Evolutionary conservation across 495 filamentous ascomycete species (phyloP).

Genomic region (Penicillium herquei): DNA sequence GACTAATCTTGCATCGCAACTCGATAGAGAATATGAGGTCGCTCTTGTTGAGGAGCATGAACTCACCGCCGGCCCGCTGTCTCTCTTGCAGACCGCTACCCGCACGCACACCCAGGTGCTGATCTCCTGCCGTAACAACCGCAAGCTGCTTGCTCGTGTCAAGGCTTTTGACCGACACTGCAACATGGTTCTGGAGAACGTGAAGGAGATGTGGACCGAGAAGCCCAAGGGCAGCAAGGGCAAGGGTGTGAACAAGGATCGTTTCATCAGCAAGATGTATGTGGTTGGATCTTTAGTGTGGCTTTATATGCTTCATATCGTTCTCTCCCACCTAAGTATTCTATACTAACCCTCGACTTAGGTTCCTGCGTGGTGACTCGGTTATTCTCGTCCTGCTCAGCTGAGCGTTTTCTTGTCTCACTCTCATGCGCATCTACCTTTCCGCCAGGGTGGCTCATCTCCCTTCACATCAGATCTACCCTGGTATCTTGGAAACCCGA

Average conservation of each 20-base stretch:
- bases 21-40: slow-evolving; percentile 79
- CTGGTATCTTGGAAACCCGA: slow-evolving; percentile 9
- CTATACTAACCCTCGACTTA: slow-evolving; percentile 30
- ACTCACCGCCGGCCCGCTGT: slow-evolving; percentile 81
- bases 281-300: slow-evolving; percentile 24
- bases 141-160: slow-evolving; percentile 76
- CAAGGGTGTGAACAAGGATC: slow-evolving; percentile 91
- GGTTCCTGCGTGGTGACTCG: slow-evolving; percentile 91
- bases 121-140: slow-evolving; percentile 86
- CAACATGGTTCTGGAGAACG: slow-evolving; percentile 97
- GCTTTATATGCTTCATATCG: background rate
- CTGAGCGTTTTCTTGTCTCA: slow-evolving; percentile 40
- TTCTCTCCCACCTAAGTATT: background rate
- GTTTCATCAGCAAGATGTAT: slow-evolving; percentile 98
- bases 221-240: slow-evolving; percentile 87
- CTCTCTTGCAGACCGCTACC: slow-evolving; percentile 89
- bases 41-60: slow-evolving; percentile 86
- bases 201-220: slow-evolving; percentile 99
- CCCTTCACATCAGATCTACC: slow-evolving; percentile 3
- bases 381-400: slow-evolving; percentile 92
- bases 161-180: slow-evolving; percentile 93
- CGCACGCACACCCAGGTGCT: slow-evolving; percentile 85
- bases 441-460: slow-evolving; percentile 18
- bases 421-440: slow-evolving; percentile 12
- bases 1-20: slow-evolving; percentile 21